Percentiles rank a stretch among this genome's conserved stretches.
phyloP scores from a whole-genome alignment of 2,329 filamentous ascomycete species.

The Colletotrichum magnum region DNA sequence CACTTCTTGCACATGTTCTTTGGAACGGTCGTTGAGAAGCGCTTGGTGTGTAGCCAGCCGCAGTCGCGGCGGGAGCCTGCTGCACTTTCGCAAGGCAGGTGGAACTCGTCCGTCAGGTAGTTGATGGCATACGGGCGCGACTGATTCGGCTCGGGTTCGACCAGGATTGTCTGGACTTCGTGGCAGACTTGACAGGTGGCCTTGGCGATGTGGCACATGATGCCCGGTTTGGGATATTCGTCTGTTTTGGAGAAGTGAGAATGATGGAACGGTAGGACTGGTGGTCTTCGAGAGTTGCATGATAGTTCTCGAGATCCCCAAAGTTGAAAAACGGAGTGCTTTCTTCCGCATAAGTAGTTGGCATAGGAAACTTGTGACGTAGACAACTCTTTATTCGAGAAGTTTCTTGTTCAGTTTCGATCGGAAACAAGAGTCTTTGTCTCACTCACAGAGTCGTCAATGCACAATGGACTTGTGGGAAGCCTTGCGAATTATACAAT shows the following conservation, averaged over 20 bases:
- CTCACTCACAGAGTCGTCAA: too few relatives aligned
- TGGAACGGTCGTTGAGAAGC: constrained; percentile 4
- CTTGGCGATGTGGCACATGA: constrained; percentile 13
- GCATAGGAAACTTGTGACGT: too few relatives aligned
- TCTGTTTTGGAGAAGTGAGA: not conserved
- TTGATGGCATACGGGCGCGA: constrained; percentile 10
- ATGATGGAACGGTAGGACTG: too few relatives aligned
- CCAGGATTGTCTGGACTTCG: constrained; percentile 6
- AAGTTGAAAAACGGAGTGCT: not conserved
- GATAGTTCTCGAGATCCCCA: not conserved
- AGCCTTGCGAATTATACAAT: too few relatives aligned
- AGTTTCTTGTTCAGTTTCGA: too few relatives aligned
- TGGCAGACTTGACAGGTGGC: constrained; percentile 10
- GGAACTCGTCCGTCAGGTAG: constrained; percentile 5
- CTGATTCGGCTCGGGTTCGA: not conserved
- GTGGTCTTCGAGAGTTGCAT: not conserved
- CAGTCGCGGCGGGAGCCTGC: not conserved
- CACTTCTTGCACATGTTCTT: constrained; percentile 9
- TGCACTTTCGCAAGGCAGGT: constrained; percentile 13
- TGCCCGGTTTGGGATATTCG: not conserved
- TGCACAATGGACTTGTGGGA: too few relatives aligned
- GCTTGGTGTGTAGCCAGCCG: constrained; percentile 10
- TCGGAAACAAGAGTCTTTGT: too few relatives aligned
- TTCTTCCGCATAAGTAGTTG: too few relatives aligned
- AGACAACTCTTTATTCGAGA: too few relatives aligned